Conservation (phyloP, 2,329 filamentous ascomycete species). For the Cladosporium colombiae region DNA sequence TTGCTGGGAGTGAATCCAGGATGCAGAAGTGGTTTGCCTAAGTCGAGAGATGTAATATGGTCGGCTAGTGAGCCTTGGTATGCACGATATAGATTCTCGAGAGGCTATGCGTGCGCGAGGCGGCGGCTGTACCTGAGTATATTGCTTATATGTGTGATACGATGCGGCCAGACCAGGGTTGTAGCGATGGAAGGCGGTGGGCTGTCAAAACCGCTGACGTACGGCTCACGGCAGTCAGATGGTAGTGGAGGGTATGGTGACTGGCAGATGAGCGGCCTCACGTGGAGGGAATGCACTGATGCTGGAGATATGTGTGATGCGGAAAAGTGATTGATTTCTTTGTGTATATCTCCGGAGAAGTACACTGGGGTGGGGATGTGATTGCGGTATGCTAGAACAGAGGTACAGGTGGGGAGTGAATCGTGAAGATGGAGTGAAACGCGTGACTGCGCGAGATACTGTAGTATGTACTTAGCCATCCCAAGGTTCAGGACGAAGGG, state of each 20-base stretch:
- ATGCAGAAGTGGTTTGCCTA: not conserved
- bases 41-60: not conserved
- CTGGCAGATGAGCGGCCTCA: not conserved
- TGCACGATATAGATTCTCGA: slow-evolving; percentile 6
- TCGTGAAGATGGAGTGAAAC: slow-evolving; percentile 3
- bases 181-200: not conserved
- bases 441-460: slow-evolving; percentile 6
- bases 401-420: slow-evolving; percentile 13
- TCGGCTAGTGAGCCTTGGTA: slow-evolving; percentile 4
- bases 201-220: not conserved
- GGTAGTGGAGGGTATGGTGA: slow-evolving; percentile 15
- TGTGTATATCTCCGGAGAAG: slow-evolving; percentile 2
- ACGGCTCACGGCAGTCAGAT: not conserved
- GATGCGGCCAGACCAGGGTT: not conserved
- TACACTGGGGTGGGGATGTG: not conserved
- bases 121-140: not conserved
- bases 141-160: slow-evolving; percentile 16
- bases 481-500: slow-evolving; percentile 4
- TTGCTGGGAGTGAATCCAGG: slow-evolving; percentile 38
- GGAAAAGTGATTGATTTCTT: slow-evolving; percentile 11
- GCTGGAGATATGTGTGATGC: not conserved
- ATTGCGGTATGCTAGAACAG: slow-evolving; percentile 15
- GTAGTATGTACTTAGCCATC: not conserved
- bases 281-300: not conserved
- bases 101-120: not conserved